These are phyloP conservation scores for Scedosporium dehoogii DNA, from an alignment of 2,329 filamentous ascomycete species.

Conservation along the genomic window DNA sequence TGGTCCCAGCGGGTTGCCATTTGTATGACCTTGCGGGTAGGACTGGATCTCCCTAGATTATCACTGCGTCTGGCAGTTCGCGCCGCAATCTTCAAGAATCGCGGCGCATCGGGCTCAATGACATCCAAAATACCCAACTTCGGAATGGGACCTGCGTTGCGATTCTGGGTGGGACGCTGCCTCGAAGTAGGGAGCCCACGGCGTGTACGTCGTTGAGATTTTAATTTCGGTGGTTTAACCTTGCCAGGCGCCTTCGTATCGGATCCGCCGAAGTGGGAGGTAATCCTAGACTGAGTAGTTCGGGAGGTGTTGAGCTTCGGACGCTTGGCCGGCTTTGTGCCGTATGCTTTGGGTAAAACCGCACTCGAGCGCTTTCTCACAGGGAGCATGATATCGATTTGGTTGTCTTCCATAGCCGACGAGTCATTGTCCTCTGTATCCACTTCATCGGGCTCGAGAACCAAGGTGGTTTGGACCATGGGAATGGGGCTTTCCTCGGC, in stretches of 20 bases:
- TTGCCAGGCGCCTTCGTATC: background rate
- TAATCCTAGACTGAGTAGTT: conserved; percentile 22
- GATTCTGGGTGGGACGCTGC: conserved; percentile 2
- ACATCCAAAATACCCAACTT: conserved; percentile 53
- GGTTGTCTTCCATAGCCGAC: conserved; percentile 39
- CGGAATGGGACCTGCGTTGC: conserved; percentile 23
- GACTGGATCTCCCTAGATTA: conserved; percentile 44
- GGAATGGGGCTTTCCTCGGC: background rate
- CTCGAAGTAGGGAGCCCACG: conserved; percentile 8
- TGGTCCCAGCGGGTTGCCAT: conserved; percentile 53
- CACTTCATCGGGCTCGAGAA: conserved; percentile 17
- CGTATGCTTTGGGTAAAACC: conserved; percentile 15
- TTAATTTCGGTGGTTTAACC: background rate
- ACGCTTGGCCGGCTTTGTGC: conserved; percentile 15
- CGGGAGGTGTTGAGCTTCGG: conserved; percentile 14
- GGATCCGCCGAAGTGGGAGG: conserved; percentile 14
- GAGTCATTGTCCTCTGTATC: conserved; percentile 21
- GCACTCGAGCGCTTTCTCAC: conserved; percentile 29
- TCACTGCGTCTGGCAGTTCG: conserved; percentile 39
- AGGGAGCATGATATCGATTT: conserved; percentile 40
- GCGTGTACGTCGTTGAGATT: background rate
- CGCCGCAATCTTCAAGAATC: conserved; percentile 51
- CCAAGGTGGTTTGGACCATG: conserved; percentile 5
- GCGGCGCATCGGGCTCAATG: conserved; percentile 39
- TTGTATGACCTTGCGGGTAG: conserved; percentile 44